Evolutionary conservation across 208 protist genomes (phyloP), one percentile per base, ranked within the genome.

Genomic region (Wallacemonas sp.): DNA sequence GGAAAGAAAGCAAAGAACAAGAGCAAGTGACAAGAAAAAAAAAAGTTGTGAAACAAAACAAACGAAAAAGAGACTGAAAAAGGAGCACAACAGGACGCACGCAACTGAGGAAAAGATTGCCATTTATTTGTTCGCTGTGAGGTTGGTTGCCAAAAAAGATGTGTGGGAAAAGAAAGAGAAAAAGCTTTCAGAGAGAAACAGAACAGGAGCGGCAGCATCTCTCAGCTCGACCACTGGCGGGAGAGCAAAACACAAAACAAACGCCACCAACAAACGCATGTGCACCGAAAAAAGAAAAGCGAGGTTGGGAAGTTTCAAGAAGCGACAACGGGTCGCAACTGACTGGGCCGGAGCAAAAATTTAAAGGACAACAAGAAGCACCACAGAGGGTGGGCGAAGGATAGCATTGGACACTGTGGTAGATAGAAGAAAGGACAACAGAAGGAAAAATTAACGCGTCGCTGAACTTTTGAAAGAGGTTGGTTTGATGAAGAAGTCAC

Each of bases 1-100:
- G 3, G 28, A 61, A 23, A 57, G 29, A 48, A 2, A 44, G 44
- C 63, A 63, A 65, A 71, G 38, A 65, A 54, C 41, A 63, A 65
- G 33, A 65, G 2, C 45, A 64, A 50, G 18, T 5, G 8, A 61
- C 3, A 14, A 33, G 48, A 31, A 65, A 50, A 38, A 59, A 59
- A 65, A 52, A 25, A 59, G 28, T 26, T 41, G 14, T 14, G 2
- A 52, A 57, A 28, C 41, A 71, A 66, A 41, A 70, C 12, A 36
- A 59, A 59, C 12, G 16, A 59, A 59, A 54, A 29, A 54, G n/a
- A n/a, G n/a, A n/a, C n/a, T n/a, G n/a, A 28, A 29, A 54, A 54
- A 54, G 20, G 7, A 25, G 23, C 46, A 28, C 22, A 49, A 7
- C 7, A 8, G 23, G 10, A 54, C 46, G n/a, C 8, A 31, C 50